Evolutionary conservation across 306 rosid genomes (phyloP).

Genomic region (Gastrolobium bilobum): DNA sequence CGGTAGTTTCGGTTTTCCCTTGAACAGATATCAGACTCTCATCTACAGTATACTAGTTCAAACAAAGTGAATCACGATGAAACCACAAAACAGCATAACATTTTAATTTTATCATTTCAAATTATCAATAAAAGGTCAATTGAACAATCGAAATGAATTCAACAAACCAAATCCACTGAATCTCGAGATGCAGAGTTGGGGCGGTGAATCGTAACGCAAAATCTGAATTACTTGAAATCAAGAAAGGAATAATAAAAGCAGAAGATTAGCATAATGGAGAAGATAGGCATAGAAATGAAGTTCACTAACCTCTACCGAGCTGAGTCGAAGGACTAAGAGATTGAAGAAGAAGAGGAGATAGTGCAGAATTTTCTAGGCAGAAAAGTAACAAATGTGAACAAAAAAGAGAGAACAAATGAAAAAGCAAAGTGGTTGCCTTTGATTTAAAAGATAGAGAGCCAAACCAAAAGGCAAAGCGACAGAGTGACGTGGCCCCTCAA

Average conservation of each 20-base stretch:
- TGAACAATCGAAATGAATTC: neutral
- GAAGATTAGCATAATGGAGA: neutral
- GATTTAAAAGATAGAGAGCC: conserved; percentile 31
- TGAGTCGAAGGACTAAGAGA: neutral
- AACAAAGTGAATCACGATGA: neutral
- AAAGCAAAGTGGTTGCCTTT: neutral
- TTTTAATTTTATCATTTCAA: neutral
- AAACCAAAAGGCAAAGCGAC: conserved; percentile 24
- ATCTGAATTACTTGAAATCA: neutral
- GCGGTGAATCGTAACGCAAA: neutral
- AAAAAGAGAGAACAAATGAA: neutral
- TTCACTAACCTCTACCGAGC: conserved; percentile 5
- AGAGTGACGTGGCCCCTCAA: conserved; percentile 34
- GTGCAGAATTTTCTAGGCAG: too few species aligned
- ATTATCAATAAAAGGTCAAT: neutral
- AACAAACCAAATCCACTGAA: neutral
- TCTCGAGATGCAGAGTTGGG: neutral
- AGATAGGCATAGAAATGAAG: neutral
- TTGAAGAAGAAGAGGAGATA: neutral
- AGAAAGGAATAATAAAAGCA: neutral
- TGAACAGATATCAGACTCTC: too few species aligned
- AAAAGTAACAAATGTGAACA: too few species aligned
- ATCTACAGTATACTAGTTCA: too few species aligned
- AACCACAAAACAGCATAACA: neutral
- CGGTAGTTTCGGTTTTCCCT: too few species aligned